A percentile compares a stretch with the other conserved stretches of the same genome.
Conservation (phyloP, 768 basidiomycete genomes). For the Suillus luteus region DNA sequence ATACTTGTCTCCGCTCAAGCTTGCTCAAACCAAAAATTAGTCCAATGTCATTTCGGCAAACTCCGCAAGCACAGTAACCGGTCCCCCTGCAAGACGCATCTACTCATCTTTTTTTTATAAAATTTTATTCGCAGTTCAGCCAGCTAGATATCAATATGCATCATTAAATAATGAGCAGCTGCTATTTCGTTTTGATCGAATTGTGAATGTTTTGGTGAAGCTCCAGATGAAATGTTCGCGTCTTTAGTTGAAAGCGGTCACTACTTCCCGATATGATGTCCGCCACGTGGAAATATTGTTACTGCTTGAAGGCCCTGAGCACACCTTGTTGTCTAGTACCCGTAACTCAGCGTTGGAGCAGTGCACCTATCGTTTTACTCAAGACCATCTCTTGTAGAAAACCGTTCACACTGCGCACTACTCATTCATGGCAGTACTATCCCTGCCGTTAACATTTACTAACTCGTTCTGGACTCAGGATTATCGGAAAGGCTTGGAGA, state of each 20-base stretch:
- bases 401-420: neutral
- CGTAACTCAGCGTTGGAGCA: conserved; percentile 6
- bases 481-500: conserved; percentile 80
- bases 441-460: conserved; percentile 83
- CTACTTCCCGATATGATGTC: neutral
- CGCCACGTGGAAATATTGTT: conserved; percentile 15
- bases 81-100: neutral
- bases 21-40: conserved; percentile 25
- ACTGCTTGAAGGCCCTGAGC: conserved; percentile 7
- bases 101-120: neutral
- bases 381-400: conserved; percentile 4
- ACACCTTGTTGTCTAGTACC: conserved; percentile 12
- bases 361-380: conserved; percentile 12
- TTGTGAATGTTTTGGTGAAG: neutral
- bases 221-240: neutral
- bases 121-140: neutral
- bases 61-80: conserved; percentile 32
- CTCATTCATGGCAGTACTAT: conserved; percentile 76
- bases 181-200: neutral
- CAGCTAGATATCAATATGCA: neutral
- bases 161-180: neutral
- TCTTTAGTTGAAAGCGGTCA: neutral
- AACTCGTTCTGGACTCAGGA: conserved; percentile 97
- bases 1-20: conserved; percentile 11
- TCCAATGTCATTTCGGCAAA: conserved; percentile 34